Evolutionary conservation across 495 filamentous ascomycete species (phyloP).

Genomic region (Xeromyces bisporus): DNA sequence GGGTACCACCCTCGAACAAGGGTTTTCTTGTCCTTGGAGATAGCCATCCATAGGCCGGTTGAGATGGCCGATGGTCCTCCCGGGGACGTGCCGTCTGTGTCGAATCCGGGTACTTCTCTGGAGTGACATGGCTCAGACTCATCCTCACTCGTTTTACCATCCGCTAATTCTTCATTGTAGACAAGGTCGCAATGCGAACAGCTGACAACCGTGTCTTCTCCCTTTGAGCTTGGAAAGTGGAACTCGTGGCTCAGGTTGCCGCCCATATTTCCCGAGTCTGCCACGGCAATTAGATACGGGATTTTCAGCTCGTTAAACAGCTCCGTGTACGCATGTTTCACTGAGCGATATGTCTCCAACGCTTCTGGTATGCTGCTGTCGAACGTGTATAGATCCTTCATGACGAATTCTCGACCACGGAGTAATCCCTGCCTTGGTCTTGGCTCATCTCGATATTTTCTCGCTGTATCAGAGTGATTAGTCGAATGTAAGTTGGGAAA

Average conservation of each 20-base stretch:
- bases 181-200: constrained; percentile 60
- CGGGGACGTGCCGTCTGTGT: constrained; percentile 12
- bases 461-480: constrained; percentile 36
- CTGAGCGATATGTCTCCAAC: constrained; percentile 56
- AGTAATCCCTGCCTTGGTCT: constrained; percentile 78
- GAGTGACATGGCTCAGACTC: constrained; percentile 3
- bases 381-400: constrained; percentile 99
- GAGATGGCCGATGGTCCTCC: constrained; percentile 19
- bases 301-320: constrained; percentile 75
- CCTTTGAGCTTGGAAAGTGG: constrained; percentile 62
- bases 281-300: constrained; percentile 69
- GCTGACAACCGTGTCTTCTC: constrained; percentile 70
- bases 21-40: constrained; percentile 49
- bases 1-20: constrained; percentile 55
- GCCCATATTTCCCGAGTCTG: constrained; percentile 91
- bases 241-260: constrained; percentile 89
- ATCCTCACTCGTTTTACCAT: constrained; percentile 16
- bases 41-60: constrained; percentile 42
- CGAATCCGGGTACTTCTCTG: constrained; percentile 12
- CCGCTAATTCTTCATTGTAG: constrained; percentile 72
- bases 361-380: constrained; percentile 51
- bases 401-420: constrained; percentile 81
- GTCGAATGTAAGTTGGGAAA: too few relatives aligned
- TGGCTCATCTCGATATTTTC: constrained; percentile 88
- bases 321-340: constrained; percentile 48